Evolutionary conservation across 768 basidiomycete genomes (phyloP), one percentile per base, ranked within the genome.

Genomic region (Leccinum aurantiacum): DNA sequence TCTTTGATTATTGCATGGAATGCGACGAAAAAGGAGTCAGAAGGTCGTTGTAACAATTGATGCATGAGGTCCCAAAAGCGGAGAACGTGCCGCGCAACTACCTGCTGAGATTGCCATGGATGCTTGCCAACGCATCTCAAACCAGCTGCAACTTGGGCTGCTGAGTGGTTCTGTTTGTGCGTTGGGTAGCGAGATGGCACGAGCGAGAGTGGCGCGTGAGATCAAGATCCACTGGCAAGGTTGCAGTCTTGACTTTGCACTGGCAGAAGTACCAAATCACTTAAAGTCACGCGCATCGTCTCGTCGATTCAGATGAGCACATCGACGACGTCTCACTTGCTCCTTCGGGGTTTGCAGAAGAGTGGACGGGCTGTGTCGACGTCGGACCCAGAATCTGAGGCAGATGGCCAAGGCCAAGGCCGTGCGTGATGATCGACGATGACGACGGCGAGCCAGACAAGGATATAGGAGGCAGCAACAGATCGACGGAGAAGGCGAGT

Each of bases 71-170:
- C 7, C 66, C 76, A 24, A 62, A 19, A 62, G 27, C 27, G 22
- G 63, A 65, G n/a, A 69, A 70, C 65, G 44, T 65, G 7, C 72
- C 65, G 29, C 80, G 87, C 56, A 89, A 82, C 74, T 86, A 82
- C 62, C 65, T 84, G 33, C 80, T 94, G 25, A 91, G 86, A 0
- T 65, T 83, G 0, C 75, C 93, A 1, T 86, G 90, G 24, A 78
- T 91, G 67, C 73, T 91, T 9, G 78, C 86, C 38, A 95, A 94
- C 67, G 75, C 79, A 13, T 33, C 11, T 33, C 4, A 33, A 33
- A 33, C 37, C 51, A 8, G 22, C 7, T 46, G 31, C 4, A n/a
- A 33, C 33, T 13, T 29, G 27, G 27, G 27, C 8, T 29, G 8
- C 8, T 29, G 27, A 29, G 27, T 29, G 27, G 27, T 29, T 29